These are phyloP conservation scores for Trichosporon inkin DNA, from an alignment of 1,284 basidiomycete species.

Conservation along the genomic window DNA sequence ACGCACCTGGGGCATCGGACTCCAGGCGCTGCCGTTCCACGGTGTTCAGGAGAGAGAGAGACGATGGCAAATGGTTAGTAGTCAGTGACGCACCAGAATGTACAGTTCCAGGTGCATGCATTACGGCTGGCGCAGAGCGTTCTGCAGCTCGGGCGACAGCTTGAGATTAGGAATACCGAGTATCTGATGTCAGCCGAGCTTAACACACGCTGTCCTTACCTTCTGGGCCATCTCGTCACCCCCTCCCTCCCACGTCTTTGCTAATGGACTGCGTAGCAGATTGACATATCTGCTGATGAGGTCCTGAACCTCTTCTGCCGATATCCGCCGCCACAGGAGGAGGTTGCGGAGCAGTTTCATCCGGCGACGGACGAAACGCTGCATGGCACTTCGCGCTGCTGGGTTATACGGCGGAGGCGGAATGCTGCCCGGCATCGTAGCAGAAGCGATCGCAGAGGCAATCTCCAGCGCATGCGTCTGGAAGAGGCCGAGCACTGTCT, in stretches of 20 bases:
- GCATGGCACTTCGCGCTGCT: constrained; percentile 65
- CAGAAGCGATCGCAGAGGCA: constrained; percentile 50
- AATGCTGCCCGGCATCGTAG: constrained; percentile 37
- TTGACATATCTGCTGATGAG: constrained; percentile 61
- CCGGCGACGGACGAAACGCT: constrained; percentile 64
- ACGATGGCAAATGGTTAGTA: background rate
- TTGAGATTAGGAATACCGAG: constrained; percentile 5
- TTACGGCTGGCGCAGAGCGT: constrained; percentile 4
- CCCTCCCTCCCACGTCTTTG: constrained; percentile 81
- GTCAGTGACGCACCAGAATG: background rate
- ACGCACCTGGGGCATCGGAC: constrained; percentile 2
- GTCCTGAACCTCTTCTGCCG: constrained; percentile 60
- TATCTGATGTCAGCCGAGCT: constrained; percentile 21
- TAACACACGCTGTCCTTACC: constrained; percentile 51
- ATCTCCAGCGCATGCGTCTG: constrained; percentile 57
- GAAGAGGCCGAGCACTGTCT: constrained; percentile 61
- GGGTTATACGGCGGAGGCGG: constrained; percentile 66
- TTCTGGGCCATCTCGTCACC: constrained; percentile 65
- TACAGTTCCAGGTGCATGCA: constrained; percentile 11
- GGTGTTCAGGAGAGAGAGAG: background rate
- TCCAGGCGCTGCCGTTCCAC: constrained; percentile 10
- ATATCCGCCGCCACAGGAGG: constrained; percentile 68
- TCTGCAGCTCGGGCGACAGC: constrained; percentile 6
- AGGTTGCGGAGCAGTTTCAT: constrained; percentile 71
- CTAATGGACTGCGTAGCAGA: constrained; percentile 65